A percentile compares a stretch with the other conserved stretches of the same genome.
phyloP scores from a whole-genome alignment of 2,329 filamentous ascomycete species.

The Cercospora sp. region DNA sequence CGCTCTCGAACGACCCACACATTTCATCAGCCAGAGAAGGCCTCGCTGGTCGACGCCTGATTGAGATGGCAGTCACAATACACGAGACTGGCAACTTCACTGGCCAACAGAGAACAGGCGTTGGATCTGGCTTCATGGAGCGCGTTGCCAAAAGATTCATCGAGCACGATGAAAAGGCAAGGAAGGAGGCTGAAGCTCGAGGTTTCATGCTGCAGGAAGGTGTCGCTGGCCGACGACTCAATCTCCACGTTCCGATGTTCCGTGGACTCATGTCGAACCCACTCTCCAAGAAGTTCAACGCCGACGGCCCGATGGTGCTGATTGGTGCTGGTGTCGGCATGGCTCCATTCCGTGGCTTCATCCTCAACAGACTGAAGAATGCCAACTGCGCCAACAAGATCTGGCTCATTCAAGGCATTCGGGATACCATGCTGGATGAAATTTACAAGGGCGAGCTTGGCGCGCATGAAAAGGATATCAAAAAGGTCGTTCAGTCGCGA shows the following conservation, averaged over 20 bases:
- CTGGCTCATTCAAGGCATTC: constrained; percentile 90
- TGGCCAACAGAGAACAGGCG: constrained; percentile 67
- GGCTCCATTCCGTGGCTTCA: constrained; percentile 95
- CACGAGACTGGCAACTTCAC: constrained; percentile 84
- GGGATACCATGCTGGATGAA: constrained; percentile 93
- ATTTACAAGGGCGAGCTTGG: constrained; percentile 97
- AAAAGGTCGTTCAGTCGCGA: constrained; percentile 53
- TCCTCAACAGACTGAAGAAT: constrained; percentile 88
- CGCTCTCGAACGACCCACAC: constrained; percentile 91
- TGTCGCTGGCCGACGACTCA: constrained; percentile 44
- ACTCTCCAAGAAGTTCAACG: constrained; percentile 84
- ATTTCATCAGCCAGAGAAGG: constrained; percentile 70
- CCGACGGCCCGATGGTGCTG: constrained; percentile 94
- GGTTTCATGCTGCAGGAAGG: constrained; percentile 45
- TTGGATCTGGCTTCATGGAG: constrained; percentile 92
- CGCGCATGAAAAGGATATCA: constrained; percentile 68
- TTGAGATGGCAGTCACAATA: constrained; percentile 96
- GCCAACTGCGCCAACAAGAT: constrained; percentile 98
- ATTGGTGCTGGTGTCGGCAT: constrained; percentile 97
- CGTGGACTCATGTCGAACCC: constrained; percentile 97
- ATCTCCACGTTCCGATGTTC: constrained; percentile 91
- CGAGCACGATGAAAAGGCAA: constrained; percentile 64
- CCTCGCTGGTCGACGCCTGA: constrained; percentile 71
- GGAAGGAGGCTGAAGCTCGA: constrained; percentile 45
- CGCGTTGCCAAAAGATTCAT: constrained; percentile 74